Percentiles rank a stretch among this genome's conserved stretches.
phyloP scores from a whole-genome alignment of 768 basidiomycete genomes.

The Pleurotus platypus region DNA sequence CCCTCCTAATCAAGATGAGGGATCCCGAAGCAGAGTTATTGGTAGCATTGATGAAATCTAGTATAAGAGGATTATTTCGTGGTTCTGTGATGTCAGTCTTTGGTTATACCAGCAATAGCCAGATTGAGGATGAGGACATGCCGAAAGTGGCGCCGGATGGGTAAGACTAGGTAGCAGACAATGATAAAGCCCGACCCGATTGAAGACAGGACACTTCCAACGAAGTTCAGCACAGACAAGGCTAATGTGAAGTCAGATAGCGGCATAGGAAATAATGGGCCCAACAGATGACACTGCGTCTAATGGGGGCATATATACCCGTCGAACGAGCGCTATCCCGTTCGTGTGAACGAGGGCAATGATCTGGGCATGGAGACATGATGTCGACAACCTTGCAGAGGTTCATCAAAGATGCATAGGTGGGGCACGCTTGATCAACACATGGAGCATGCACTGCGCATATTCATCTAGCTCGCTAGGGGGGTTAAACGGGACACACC shows the following conservation, averaged over 20 bases:
- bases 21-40: slow-evolving; percentile 10
- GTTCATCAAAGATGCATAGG: too few relatives aligned
- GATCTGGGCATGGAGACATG: too few relatives aligned
- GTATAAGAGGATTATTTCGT: neutral
- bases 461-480: too few relatives aligned
- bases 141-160: slow-evolving; percentile 10
- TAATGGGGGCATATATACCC: too few relatives aligned
- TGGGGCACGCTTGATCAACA: too few relatives aligned
- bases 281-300: too few relatives aligned
- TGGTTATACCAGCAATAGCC: slow-evolving; percentile 5
- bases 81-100: neutral
- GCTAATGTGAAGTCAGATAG: neutral
- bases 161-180: slow-evolving; percentile 11
- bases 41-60: slow-evolving; percentile 13
- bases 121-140: slow-evolving; percentile 12
- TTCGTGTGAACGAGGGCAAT: too few relatives aligned
- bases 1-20: slow-evolving; percentile 3
- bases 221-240: neutral
- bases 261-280: neutral
- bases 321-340: too few relatives aligned
- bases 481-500: too few relatives aligned
- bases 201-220: slow-evolving; percentile 9
- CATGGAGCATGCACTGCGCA: too few relatives aligned
- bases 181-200: slow-evolving; percentile 10
- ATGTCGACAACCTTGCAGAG: too few relatives aligned